Base-by-base conservation (phyloP, 768 basidiomycete genomes). In the Boletales sp. region DNA sequence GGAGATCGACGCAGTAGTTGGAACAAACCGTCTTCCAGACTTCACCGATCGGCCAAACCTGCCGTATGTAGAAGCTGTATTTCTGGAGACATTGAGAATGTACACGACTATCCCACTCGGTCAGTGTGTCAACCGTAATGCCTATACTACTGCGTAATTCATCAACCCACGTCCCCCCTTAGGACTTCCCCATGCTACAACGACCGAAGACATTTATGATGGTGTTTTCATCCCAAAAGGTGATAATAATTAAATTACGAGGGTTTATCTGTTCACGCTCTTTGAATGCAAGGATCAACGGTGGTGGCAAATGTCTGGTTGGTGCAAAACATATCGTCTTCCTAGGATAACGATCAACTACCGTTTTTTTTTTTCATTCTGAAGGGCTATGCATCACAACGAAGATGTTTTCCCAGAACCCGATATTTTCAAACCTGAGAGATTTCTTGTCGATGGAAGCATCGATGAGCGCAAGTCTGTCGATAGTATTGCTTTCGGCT, bases 381-480 rank as follows among this genome's bases (percentile, higher is more conserved):
- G 53, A 34, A 14, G 33, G 12, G 14, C 33, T 2, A 62, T 62
- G 31, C 2, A 48, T 21, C 57, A 31, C 13, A 18, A 60, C 41
- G 39, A 47, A 32, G 35, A 52, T 4, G 25, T 18, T 5, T 62
- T 51, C 37, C 49, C 62, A 6, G 57, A 65, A n/a, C 56, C 65
- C 2, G 41, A 62, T 5, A 43, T 35, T 9, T 70, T 72, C 57
- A 62, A 58, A 37, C 71, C 69, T 5, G 69, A 70, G 47, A 57
- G 70, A 15, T 70, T 63, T 49, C 43, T 70, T 8, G 41, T 46
- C 19, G 46, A 49, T 11, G 67, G 59, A 2, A 44, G 14, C 31
- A 44, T 52, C 30, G 31, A 28, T 2, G 44, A 42, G 8, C 41
- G 46, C 21, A 45, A 43, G 25, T 19, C 38, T 11, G 18, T 25